phyloP scores from a whole-genome alignment of 371 early-diverging fungal genomes.

The Lichtheimia ornata region DNA sequence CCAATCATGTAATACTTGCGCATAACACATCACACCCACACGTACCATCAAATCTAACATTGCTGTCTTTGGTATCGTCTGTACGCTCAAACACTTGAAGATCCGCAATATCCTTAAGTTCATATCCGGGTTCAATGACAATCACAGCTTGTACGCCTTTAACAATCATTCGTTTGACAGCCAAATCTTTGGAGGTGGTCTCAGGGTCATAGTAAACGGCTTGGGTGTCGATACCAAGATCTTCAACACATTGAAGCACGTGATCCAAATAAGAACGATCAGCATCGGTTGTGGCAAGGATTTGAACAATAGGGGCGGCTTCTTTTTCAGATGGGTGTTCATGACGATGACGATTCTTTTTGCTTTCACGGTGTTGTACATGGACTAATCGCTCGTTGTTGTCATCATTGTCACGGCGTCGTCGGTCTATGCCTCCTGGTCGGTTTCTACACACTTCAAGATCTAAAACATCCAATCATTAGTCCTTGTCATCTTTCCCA shows the following conservation, averaged over 20 bases:
- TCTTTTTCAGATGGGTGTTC: constrained; percentile 8
- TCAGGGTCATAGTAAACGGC: background rate
- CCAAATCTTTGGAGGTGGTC: constrained; percentile 4
- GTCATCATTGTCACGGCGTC: background rate
- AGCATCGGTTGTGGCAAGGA: constrained; percentile 19
- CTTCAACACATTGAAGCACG: constrained; percentile 15
- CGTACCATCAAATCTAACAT: constrained; percentile 34
- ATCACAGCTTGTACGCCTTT: constrained; percentile 55
- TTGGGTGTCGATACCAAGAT: background rate
- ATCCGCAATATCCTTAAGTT: constrained; percentile 26
- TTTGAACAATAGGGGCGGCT: constrained; percentile 19
- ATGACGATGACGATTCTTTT: background rate
- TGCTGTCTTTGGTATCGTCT: constrained; percentile 6
- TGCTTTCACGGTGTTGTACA: background rate
- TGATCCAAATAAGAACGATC: constrained; percentile 16
- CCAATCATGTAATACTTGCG: no score
- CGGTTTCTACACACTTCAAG: constrained; percentile 7
- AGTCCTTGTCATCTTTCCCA: background rate
- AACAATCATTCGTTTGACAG: constrained; percentile 37
- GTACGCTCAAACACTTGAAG: constrained; percentile 30
- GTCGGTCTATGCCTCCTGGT: background rate
- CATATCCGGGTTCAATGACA: constrained; percentile 45
- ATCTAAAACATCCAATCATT: background rate
- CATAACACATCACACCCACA: constrained; percentile 1
- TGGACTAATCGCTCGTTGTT: background rate